A percentile compares a stretch with the other conserved stretches of the same genome.
phyloP scores from a whole-genome alignment of 169 alveolate genomes.

The Plasmodium gonderi region DNA sequence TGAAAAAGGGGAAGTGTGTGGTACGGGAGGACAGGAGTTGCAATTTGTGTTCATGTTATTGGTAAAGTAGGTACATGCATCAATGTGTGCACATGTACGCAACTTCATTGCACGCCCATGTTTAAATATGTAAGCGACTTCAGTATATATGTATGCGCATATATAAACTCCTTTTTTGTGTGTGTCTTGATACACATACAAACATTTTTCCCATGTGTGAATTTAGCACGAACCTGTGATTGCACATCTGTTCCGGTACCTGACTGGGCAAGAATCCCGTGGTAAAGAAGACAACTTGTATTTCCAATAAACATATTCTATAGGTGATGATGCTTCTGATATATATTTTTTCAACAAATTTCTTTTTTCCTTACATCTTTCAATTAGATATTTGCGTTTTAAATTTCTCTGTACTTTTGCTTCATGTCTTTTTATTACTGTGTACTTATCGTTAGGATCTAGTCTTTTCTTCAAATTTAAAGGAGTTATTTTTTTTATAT shows the following conservation, averaged over 20 bases:
- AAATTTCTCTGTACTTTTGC: conserved; percentile 78
- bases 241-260: conserved; percentile 79
- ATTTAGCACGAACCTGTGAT: conserved; percentile 77
- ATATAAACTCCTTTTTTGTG: background rate
- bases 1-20: background rate
- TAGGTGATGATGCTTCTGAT: conserved; percentile 76
- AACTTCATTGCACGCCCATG: background rate
- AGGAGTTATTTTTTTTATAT: background rate
- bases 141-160: background rate
- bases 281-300: conserved; percentile 81
- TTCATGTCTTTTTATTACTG: conserved; percentile 75
- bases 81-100: background rate
- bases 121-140: too few species aligned
- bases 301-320: conserved; percentile 82
- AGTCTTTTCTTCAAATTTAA: conserved; percentile 57
- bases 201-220: background rate
- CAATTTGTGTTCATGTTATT: background rate
- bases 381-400: conserved; percentile 77
- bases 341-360: conserved; percentile 78
- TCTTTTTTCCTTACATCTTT: conserved; percentile 78
- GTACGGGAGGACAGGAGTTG: background rate
- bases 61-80: background rate
- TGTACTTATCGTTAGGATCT: conserved; percentile 58
- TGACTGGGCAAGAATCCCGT: conserved; percentile 78
- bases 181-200: background rate